Evolutionary conservation across 192 early-diverging fungal genomes (phyloP), one percentile per base, ranked within the genome.

Genomic region (Diversispora eburnea): DNA sequence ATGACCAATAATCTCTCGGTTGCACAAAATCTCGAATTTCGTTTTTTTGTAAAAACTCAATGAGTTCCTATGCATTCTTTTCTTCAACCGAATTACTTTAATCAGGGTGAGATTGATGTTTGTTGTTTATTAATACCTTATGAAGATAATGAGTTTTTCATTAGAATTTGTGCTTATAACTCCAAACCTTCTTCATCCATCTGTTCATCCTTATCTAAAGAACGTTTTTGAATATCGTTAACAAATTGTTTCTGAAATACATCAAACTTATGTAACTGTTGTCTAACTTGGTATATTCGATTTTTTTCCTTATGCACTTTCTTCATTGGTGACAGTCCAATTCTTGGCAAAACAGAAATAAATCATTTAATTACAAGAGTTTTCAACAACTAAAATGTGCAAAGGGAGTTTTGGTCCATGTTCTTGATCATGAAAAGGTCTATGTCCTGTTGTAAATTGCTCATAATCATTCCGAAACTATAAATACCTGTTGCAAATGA

Each of bases 41-140:
- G n/a, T 39, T 19, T 69, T 69, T 56, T 39, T 39, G 47, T 69
- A 69, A 56, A 55, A 69, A 49, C n/a, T 69, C 46, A 3, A 69
- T 69, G 15, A 69, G 49, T 55, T 55, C 39, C 52, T 2, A 25
- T 4, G 51, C 54, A 56, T 55, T 39, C 39, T 55, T 69, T 8
- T 69, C 9, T 55, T 39, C n/a, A n/a, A 46, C 17, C 17, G 57
- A 59, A 59, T 59, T 59, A 17, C 25, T 46, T 64, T 64, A 8
- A 43, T 13, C 45, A 46, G 63, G n/a, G 60, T 62, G 45, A 65
- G 8, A 45, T 0, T 45, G 45, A 10, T 41, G 33, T 2, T 65
- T 33, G 15, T 65, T 43, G 45, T 65, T 20, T 17, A 8, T 59
- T 25, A 8, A 22, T 17, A 41, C n/a, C n/a, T 65, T n/a, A 65